Percentiles rank a stretch among this genome's conserved stretches.
These are phyloP conservation scores for Chalara sp. DNA, from an alignment of 2,329 filamentous ascomycete genomes.

Conservation along the genomic window DNA sequence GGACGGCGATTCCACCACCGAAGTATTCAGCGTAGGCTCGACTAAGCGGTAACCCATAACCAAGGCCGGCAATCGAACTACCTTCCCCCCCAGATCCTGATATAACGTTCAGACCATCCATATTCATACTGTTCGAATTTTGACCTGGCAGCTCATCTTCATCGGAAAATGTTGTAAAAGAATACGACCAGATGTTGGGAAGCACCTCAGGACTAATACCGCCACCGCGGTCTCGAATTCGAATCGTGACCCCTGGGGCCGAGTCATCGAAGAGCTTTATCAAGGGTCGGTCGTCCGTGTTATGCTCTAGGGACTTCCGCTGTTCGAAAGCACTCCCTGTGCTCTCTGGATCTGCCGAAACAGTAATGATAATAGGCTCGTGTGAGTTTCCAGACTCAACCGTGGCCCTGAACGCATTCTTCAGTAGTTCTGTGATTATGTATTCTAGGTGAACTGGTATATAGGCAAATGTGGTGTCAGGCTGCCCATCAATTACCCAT, in stretches of 20 bases:
- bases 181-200: slow-evolving; percentile 91
- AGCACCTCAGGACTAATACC: slow-evolving; percentile 82
- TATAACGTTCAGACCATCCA: slow-evolving; percentile 70
- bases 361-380: slow-evolving; percentile 85
- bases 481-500: slow-evolving; percentile 76
- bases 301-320: background rate
- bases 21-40: slow-evolving; percentile 97
- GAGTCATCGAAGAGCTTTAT: slow-evolving; percentile 56
- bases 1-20: slow-evolving; percentile 89
- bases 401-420: slow-evolving; percentile 92
- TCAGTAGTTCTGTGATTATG: slow-evolving; percentile 91
- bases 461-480: slow-evolving; percentile 83
- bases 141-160: slow-evolving; percentile 38
- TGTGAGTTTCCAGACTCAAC: slow-evolving; percentile 75
- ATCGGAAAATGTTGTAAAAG: slow-evolving; percentile 88
- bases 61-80: slow-evolving; percentile 84
- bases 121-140: slow-evolving; percentile 35
- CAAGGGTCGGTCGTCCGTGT: slow-evolving; percentile 17
- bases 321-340: slow-evolving; percentile 2
- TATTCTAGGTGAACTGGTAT: slow-evolving; percentile 96
- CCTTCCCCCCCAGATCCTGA: slow-evolving; percentile 63
- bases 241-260: slow-evolving; percentile 83
- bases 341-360: slow-evolving; percentile 55
- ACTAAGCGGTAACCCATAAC: slow-evolving; percentile 85
- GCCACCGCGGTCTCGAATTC: slow-evolving; percentile 91